A percentile compares a stretch with the other conserved stretches of the same genome.
Conservation (phyloP, 2,329 filamentous ascomycete genomes). For the Pestalotiopsis sp. region DNA sequence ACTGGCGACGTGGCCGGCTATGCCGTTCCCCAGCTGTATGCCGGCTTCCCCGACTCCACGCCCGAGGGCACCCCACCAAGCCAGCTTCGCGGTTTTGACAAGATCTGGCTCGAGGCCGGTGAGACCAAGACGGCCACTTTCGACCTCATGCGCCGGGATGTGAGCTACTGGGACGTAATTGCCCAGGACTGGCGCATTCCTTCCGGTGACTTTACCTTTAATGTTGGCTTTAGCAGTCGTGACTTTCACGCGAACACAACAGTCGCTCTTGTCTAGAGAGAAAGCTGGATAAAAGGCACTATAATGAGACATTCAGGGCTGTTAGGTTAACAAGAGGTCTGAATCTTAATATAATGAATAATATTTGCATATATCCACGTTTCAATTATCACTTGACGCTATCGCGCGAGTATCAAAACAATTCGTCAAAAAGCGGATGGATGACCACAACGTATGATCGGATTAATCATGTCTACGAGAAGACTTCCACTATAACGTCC, state of each 20-base stretch:
- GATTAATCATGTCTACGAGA: too few relatives aligned
- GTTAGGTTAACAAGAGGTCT: not conserved
- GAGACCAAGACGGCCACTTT: constrained; percentile 66
- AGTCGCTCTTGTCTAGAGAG: constrained; percentile 15
- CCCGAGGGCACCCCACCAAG: constrained; percentile 55
- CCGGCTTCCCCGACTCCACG: not conserved
- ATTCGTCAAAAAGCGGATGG: too few relatives aligned
- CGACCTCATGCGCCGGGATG: constrained; percentile 74
- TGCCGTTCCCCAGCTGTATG: constrained; percentile 69
- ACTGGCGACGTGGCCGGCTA: constrained; percentile 66
- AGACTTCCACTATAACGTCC: too few relatives aligned
- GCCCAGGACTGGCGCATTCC: constrained; percentile 71
- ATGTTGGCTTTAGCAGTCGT: constrained; percentile 23
- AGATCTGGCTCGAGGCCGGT: constrained; percentile 71
- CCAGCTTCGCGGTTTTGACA: constrained; percentile 82
- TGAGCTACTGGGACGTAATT: constrained; percentile 82
- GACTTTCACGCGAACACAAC: constrained; percentile 16
- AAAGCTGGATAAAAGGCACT: not conserved
- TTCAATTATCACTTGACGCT: too few relatives aligned
- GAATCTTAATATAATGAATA: not conserved
- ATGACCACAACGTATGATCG: too few relatives aligned
- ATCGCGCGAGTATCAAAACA: too few relatives aligned
- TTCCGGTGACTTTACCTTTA: constrained; percentile 20
- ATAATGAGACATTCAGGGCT: not conserved
- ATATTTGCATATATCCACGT: not conserved